These are phyloP conservation scores for Dipteronia sinensis DNA, from an alignment of 345 rosid genomes.

Conservation along the genomic window DNA sequence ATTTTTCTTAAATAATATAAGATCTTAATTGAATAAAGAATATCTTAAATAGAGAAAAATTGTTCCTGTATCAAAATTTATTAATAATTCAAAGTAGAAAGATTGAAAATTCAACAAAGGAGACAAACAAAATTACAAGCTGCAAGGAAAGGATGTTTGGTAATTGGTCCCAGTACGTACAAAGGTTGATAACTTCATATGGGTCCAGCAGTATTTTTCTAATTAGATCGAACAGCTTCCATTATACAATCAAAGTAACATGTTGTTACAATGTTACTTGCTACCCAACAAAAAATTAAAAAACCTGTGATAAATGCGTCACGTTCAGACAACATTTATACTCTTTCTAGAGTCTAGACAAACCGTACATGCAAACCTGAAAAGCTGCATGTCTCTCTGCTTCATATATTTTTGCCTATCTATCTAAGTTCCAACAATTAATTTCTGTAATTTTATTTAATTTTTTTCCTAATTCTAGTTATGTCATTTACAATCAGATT, in stretches of 20 bases:
- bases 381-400: conserved; percentile 10
- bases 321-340: conserved; percentile 9
- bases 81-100: not conserved
- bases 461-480: not conserved
- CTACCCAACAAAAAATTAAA: too few species aligned
- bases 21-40: too few species aligned
- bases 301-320: not conserved
- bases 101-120: not conserved
- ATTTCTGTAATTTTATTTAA: not conserved
- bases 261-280: not conserved
- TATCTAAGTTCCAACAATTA: not conserved
- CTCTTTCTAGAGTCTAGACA: conserved; percentile 20
- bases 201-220: not conserved
- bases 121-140: not conserved
- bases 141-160: not conserved
- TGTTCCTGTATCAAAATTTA: too few species aligned
- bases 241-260: not conserved
- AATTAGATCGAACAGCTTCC: too few species aligned
- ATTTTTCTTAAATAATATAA: too few species aligned
- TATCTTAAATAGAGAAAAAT: too few species aligned
- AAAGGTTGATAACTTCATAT: not conserved
- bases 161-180: not conserved
- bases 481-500: too few species aligned
- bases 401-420: not conserved
- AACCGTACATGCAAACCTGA: conserved; percentile 15